These are phyloP conservation scores for Arthrinium phaeospermum DNA, from an alignment of 2,329 filamentous ascomycete species.

Conservation along the genomic window DNA sequence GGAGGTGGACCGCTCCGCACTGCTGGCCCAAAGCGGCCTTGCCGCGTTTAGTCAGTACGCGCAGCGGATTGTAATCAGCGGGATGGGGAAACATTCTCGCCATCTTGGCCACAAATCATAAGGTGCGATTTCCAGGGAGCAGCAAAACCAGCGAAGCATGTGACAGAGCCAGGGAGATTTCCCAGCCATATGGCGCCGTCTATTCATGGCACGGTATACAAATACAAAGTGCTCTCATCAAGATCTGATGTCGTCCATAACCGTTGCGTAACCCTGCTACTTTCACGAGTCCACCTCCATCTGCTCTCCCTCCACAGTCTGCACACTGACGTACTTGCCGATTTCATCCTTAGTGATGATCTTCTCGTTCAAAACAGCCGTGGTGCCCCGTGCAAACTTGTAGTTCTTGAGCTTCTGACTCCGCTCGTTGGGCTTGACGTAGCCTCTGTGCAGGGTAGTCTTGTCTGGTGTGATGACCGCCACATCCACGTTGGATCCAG, in stretches of 20 bases:
- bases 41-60: background rate
- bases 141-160: background rate
- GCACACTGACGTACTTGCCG: conserved; percentile 89
- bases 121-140: background rate
- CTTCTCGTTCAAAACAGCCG: conserved; percentile 94
- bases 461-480: conserved; percentile 95
- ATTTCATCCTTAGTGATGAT: conserved; percentile 94
- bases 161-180: conserved; percentile 3
- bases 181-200: conserved; percentile 22
- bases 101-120: background rate
- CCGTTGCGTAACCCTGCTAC: background rate
- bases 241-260: conserved; percentile 6
- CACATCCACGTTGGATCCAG: conserved; percentile 96
- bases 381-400: conserved; percentile 88
- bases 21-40: background rate
- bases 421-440: conserved; percentile 90
- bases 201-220: conserved; percentile 25
- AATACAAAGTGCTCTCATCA: conserved; percentile 21
- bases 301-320: conserved; percentile 75
- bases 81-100: background rate
- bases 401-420: conserved; percentile 93
- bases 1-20: background rate
- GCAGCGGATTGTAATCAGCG: background rate
- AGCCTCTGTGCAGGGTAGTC: conserved; percentile 91
- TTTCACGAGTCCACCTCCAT: conserved; percentile 71